A percentile compares a stretch with the other conserved stretches of the same genome.
These are phyloP conservation scores for Colletotrichum sp. DNA, from an alignment of 2,329 filamentous ascomycete genomes.

Conservation along the genomic window DNA sequence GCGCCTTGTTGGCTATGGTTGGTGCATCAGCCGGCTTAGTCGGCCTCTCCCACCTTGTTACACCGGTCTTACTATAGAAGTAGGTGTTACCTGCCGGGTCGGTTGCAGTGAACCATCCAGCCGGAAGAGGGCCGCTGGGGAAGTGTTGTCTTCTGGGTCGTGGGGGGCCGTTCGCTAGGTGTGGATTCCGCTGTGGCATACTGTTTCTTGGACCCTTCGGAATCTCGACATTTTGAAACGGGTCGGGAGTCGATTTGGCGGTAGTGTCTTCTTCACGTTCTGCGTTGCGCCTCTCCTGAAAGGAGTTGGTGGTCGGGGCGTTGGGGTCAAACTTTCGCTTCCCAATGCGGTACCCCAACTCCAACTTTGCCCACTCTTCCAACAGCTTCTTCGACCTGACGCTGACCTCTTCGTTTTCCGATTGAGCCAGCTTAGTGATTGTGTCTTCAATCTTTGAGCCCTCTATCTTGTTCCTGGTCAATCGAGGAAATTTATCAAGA, in stretches of 20 bases:
- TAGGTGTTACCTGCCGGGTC: slow-evolving; percentile 77
- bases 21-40: slow-evolving; percentile 68
- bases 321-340: slow-evolving; percentile 84
- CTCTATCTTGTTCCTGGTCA: slow-evolving; percentile 96
- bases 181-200: slow-evolving; percentile 57
- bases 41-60: slow-evolving; percentile 83
- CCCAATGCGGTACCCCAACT: slow-evolving; percentile 91
- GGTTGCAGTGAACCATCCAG: slow-evolving; percentile 84
- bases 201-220: slow-evolving; percentile 67
- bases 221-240: slow-evolving; percentile 53
- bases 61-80: slow-evolving; percentile 82
- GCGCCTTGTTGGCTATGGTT: slow-evolving; percentile 68
- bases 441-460: slow-evolving; percentile 93
- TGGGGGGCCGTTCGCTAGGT: slow-evolving; percentile 46
- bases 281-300: slow-evolving; percentile 65
- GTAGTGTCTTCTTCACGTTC: slow-evolving; percentile 44
- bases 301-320: slow-evolving; percentile 56
- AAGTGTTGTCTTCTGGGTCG: slow-evolving; percentile 58
- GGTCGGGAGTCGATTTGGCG: slow-evolving; percentile 41
- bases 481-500: slow-evolving; percentile 83
- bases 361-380: slow-evolving; percentile 86
- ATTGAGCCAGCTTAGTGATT: slow-evolving; percentile 70
- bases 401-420: slow-evolving; percentile 77
- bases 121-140: slow-evolving; percentile 66
- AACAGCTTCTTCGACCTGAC: slow-evolving; percentile 74